Evolutionary conservation across 2,329 filamentous ascomycete genomes (phyloP).

Genomic region (Graphilbum fragrans): DNA sequence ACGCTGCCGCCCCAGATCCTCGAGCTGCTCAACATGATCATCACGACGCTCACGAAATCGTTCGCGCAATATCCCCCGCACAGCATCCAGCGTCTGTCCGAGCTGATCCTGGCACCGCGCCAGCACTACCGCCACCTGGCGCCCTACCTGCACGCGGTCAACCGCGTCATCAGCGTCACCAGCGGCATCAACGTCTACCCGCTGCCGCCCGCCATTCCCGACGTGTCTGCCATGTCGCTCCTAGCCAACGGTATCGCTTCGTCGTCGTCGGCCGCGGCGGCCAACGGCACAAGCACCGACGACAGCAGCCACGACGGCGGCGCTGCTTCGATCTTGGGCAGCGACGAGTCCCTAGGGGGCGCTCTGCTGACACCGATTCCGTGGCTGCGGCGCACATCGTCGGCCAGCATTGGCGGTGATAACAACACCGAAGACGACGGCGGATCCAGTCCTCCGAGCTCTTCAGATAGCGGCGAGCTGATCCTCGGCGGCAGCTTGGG

Average conservation of each 20-base stretch:
- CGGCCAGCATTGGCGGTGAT: constrained; percentile 12
- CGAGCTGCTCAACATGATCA: constrained; percentile 50
- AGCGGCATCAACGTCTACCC: constrained; percentile 73
- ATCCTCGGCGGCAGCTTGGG: constrained; percentile 6
- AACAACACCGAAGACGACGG: constrained; percentile 4
- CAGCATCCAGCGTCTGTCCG: constrained; percentile 82
- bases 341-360: constrained; percentile 80
- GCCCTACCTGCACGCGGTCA: constrained; percentile 79
- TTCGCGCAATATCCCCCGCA: constrained; percentile 75
- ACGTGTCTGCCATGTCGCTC: constrained; percentile 40
- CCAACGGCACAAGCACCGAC: constrained; percentile 17
- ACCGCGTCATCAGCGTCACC: constrained; percentile 82
- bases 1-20: constrained; percentile 49
- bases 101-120: constrained; percentile 67
- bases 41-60: constrained; percentile 44
- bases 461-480: constrained; percentile 6
- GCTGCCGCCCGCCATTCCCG: constrained; percentile 54
- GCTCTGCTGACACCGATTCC: constrained; percentile 88
- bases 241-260: constrained; percentile 56
- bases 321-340: constrained; percentile 40
- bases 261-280: constrained; percentile 13
- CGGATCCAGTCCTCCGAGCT: constrained; percentile 9
- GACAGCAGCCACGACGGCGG: constrained; percentile 11
- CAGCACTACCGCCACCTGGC: constrained; percentile 72
- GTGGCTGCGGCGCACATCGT: constrained; percentile 50